Evolutionary conservation across 345 rosid genomes (phyloP), one percentile per base, ranked within the genome.

Genomic region (Citrus trifoliata): DNA sequence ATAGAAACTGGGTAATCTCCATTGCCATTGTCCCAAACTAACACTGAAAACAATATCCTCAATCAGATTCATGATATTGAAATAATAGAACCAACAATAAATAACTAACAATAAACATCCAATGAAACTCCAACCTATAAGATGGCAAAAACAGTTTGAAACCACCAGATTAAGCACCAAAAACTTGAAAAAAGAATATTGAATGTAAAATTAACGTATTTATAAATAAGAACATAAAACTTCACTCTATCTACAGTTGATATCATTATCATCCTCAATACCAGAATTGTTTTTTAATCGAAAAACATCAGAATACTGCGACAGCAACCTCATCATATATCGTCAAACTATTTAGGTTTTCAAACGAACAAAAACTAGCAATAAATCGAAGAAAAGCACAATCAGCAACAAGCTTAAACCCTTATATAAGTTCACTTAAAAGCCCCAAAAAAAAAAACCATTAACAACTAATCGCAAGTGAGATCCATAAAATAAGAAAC

Each of bases 1-100:
- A 79, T 62, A 96, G 84, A 81, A 88, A 77, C 73, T 87, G 96
- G n/a, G 98, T 96, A 75, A 96, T 89, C 83, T 94, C 97, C 94
- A 92, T 83, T 6, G 98, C 94, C 97, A 96, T 92, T 83, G 83
- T 80, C 66, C 56, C 72, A 80, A 80, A 74, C 85, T 81, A 80
- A 71, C 82, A 74, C 18, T 75, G 64, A n/a, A 59, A 78, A 63
- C 22, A 53, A 18, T 21, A 75, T 37, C 12, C 51, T n/a, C 6
- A 32, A 73, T 56, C 40, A 25, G 25, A 70, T 16, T 13, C 48
- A 51, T 53, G 22, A 70, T 2, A 65, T 65, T 65, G 42, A 35
- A n/a, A 18, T n/a, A 13, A 25, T 74, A 63, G 48, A 67, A 77
- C 18, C 24, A 38, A 35, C 21, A 32, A 35, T 19, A 14, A 8